Percentiles rank a stretch among this genome's conserved stretches.
Evolutionary conservation across 2,329 filamentous ascomycete species (phyloP).

Genomic region (Diaporthe citrichinensis): DNA sequence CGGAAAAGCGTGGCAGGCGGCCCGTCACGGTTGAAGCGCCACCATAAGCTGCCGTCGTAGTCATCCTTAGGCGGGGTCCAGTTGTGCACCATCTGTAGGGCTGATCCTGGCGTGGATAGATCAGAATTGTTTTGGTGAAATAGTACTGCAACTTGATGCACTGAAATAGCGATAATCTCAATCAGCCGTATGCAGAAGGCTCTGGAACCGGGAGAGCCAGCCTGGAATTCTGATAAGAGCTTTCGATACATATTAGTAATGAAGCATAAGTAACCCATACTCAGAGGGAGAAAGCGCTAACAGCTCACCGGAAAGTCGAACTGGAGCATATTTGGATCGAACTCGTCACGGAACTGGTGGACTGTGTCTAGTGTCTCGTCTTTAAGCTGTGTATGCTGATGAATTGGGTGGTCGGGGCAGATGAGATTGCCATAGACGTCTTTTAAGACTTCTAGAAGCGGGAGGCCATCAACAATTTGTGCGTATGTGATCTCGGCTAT

Average conservation of each 20-base stretch:
- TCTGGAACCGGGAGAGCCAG: conserved; percentile 45
- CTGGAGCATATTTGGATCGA: not conserved
- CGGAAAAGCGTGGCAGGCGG: conserved; percentile 47
- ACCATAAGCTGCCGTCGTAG: conserved; percentile 24
- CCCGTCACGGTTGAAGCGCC: conserved; percentile 28
- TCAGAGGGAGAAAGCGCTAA: not conserved
- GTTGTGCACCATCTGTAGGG: conserved; percentile 44
- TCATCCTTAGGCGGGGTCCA: conserved; percentile 46
- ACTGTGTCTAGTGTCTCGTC: not conserved
- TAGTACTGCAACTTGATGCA: conserved; percentile 45
- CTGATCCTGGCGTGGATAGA: not conserved
- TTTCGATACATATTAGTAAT: not conserved
- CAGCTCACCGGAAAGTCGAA: not conserved
- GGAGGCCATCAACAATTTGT: conserved; percentile 19
- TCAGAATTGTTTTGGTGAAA: not conserved
- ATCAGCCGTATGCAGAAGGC: conserved; percentile 50
- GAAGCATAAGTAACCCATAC: not conserved
- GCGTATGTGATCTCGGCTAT: conserved; percentile 11
- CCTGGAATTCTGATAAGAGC: conserved; percentile 42
- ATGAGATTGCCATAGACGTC: not conserved
- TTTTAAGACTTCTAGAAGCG: not conserved
- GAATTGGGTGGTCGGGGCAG: not conserved
- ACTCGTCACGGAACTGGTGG: not conserved
- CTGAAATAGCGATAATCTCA: conserved; percentile 48
- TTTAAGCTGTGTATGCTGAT: not conserved